Conservation (phyloP, 202 grass and related monocot genomes). For the Dendrocalamus latiflorus region DNA sequence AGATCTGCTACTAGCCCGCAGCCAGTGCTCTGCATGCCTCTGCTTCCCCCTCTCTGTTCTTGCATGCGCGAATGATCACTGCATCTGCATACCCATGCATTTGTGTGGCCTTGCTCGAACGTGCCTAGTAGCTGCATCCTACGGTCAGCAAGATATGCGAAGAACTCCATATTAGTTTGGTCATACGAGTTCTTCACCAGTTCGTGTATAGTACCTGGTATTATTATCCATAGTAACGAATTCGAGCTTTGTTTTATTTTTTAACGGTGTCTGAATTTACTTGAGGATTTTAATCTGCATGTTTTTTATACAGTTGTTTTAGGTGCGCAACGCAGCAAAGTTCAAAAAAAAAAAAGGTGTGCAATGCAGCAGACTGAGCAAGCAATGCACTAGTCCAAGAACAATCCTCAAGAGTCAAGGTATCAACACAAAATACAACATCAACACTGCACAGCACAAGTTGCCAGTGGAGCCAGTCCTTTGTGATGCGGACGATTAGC, state of each 20-base stretch:
- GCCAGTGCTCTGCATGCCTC: no score
- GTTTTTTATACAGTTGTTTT: neutral
- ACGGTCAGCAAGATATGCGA: neutral
- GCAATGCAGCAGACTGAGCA: neutral
- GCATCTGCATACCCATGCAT: neutral
- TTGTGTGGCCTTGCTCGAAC: neutral
- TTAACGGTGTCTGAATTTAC: neutral
- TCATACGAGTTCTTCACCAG: neutral
- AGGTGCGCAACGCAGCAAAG: no score
- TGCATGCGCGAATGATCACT: neutral
- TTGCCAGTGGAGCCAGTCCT: neutral
- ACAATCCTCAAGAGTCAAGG: neutral
- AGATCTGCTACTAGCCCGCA: no score
- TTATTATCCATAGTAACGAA: neutral
- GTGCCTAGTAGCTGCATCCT: neutral
- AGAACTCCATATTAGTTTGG: neutral
- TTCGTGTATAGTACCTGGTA: constrained; percentile 16
- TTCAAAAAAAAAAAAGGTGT: no score
- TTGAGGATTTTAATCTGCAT: neutral
- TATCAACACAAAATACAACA: neutral
- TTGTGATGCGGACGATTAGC: neutral
- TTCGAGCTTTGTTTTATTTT: neutral
- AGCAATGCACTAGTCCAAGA: neutral
- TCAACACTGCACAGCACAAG: neutral
- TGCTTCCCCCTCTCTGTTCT: no score